Evolutionary conservation across 176 grass and related monocot genomes (phyloP).

Genomic region (Aegilops speltoides): DNA sequence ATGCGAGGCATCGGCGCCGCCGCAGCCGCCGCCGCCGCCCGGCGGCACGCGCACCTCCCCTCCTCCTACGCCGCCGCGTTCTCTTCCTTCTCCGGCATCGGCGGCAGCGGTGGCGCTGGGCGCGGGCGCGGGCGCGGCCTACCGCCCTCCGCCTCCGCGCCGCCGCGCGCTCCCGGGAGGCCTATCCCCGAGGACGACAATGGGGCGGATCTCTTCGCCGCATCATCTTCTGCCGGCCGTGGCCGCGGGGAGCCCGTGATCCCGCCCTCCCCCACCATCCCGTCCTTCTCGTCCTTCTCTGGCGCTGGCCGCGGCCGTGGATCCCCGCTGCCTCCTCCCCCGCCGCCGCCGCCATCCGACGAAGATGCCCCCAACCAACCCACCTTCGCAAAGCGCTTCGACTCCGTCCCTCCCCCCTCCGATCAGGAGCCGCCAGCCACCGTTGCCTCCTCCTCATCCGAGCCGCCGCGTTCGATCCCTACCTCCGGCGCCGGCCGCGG

Average conservation of each 20-base stretch:
- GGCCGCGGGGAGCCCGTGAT: slow-evolving; percentile 30
- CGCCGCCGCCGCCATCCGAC: background rate
- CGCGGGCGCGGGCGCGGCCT: slow-evolving; percentile 43
- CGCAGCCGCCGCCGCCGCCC: slow-evolving; percentile 44
- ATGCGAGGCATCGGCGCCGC: slow-evolving; percentile 50
- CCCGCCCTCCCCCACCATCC: slow-evolving; percentile 23
- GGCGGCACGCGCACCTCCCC: slow-evolving; percentile 41
- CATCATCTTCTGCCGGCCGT: background rate
- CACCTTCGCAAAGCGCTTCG: slow-evolving; percentile 25
- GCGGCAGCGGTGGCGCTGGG: slow-evolving; percentile 35
- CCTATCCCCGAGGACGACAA: slow-evolving; percentile 19
- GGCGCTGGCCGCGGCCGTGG: slow-evolving; percentile 34
- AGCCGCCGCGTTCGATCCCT: slow-evolving; percentile 7
- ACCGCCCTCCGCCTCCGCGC: slow-evolving; percentile 18
- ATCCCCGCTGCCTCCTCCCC: background rate
- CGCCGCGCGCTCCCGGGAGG: slow-evolving; percentile 26
- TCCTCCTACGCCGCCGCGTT: slow-evolving; percentile 32
- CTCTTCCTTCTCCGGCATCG: slow-evolving; percentile 51
- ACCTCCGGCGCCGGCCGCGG: slow-evolving; percentile 62
- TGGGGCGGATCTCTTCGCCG: slow-evolving; percentile 28
- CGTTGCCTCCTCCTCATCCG: background rate
- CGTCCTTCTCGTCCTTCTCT: slow-evolving; percentile 33
- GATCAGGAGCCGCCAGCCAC: background rate
- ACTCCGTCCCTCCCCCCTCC: background rate
- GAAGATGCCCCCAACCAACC: slow-evolving; percentile 29